Base-by-base conservation (phyloP, 176 grass and related monocot species). In the Ensete ventricosum region DNA sequence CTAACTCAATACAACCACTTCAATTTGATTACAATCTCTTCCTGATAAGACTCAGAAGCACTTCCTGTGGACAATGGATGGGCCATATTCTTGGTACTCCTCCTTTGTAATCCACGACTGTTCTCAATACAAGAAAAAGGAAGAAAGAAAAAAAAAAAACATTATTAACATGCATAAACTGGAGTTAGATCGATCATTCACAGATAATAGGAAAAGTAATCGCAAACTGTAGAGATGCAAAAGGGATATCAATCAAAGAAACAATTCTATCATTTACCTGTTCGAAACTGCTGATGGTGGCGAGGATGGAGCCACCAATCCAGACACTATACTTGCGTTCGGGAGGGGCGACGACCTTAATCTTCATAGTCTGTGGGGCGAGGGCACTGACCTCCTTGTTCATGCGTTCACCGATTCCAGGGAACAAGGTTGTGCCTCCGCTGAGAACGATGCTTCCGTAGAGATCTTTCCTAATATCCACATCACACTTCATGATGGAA, bases 401-500 rank as follows among this genome's bases (percentile, higher is more conserved):
- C 91, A 95, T 95, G 29, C 91, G 91, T 64, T 95, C 91, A 74
- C 82, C 88, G 1, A 95, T 90, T 51, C 88, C 91, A 0, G 85
- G 75, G 85, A 95, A 95, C 91, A 95, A 90, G 7, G 85, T 90
- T 43, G 91, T 80, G 9, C 91, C 91, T 29, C 91, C 91, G 85
- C 91, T 95, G 69, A 95, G 91, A 54, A 95, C 88, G 55, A 95
- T 91, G 76, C 91, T 91, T 55, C 83, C 81, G 0, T 90, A 95
- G 14, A 95, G 63, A 57, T 91, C 88, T 76, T 86, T 86, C 76
- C 91, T 90, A 64, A 95, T 90, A 84, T 95, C 91, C 57, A 95
- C 88, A 0, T 95, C 88, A 6, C 91, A 95, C 85, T 95, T 95
- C 91, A 95, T 95, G 85, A 95, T 91, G 53, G 91, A 95, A 21